A percentile compares a stretch with the other conserved stretches of the same genome.
Evolutionary conservation across 305 asterid species (phyloP).

Genomic region (Caryopteris hybrid): DNA sequence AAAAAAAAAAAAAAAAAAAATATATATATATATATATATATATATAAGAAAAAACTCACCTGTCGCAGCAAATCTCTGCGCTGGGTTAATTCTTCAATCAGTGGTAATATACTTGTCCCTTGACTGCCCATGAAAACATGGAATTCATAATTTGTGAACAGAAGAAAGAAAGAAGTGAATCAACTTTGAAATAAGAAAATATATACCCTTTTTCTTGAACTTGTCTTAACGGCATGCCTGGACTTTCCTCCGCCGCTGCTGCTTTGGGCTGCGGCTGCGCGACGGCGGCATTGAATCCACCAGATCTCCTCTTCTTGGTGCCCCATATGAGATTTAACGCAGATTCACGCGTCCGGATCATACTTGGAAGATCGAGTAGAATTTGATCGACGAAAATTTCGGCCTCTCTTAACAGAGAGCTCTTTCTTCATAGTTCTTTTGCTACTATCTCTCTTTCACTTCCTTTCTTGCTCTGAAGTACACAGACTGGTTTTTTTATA

Average conservation of each 20-base stretch:
- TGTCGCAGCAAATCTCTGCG: conserved; percentile 30
- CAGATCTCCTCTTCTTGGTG: conserved; percentile 39
- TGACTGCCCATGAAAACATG: no score
- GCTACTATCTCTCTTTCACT: no score
- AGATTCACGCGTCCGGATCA: conserved; percentile 7
- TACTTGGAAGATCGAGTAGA: conserved; percentile 26
- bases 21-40: no score
- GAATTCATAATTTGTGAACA: no score
- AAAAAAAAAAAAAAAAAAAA: no score
- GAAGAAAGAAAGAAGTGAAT: no score
- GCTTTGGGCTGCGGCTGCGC: neutral
- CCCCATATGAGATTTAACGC: no score
- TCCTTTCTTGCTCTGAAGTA: no score
- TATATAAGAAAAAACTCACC: conserved; percentile 35
- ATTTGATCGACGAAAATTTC: conserved; percentile 33
- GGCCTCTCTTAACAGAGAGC: conserved; percentile 9
- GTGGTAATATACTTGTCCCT: conserved; percentile 25
- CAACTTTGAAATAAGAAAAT: no score
- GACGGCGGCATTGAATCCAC: neutral
- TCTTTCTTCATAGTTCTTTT: neutral
- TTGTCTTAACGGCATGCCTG: conserved; percentile 7
- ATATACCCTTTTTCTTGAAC: conserved; percentile 25
- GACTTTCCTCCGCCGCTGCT: conserved; percentile 9
- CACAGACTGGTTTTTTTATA: no score
- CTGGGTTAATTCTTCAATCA: conserved; percentile 33